Percentiles rank a stretch among this genome's conserved stretches.
phyloP scores from a whole-genome alignment of 108 stramenopile species.

The Thalassiosira profunda region DNA sequence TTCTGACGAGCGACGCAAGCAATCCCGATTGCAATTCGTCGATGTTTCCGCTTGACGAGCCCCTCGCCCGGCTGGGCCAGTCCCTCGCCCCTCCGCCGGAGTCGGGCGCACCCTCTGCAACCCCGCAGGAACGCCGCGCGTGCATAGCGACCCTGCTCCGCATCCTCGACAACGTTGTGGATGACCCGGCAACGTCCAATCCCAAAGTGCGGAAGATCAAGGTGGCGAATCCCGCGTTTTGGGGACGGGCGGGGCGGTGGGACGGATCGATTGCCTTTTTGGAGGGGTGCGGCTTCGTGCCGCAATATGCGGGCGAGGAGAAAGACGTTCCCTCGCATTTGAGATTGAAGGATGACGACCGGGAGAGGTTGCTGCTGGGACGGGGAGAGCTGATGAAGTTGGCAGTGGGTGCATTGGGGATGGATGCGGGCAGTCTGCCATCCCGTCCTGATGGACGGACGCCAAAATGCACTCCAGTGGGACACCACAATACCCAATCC shows the following conservation, averaged over 20 bases:
- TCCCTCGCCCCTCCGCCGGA: too few relatives aligned
- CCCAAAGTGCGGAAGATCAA: slow-evolving; percentile 49
- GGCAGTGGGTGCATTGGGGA: slow-evolving; percentile 14
- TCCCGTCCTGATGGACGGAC: neutral
- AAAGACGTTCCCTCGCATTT: slow-evolving; percentile 5
- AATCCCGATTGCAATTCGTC: too few relatives aligned
- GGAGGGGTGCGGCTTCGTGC: slow-evolving; percentile 36
- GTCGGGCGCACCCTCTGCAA: too few relatives aligned
- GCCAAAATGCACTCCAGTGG: neutral
- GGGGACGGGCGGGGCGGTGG: slow-evolving; percentile 30
- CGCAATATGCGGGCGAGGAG: neutral
- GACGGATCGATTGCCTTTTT: slow-evolving; percentile 49
- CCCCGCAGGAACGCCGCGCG: too few relatives aligned
- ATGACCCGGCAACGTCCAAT: slow-evolving; percentile 24
- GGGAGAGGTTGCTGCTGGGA: slow-evolving; percentile 11
- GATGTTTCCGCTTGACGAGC: too few relatives aligned
- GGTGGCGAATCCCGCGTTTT: slow-evolving; percentile 39
- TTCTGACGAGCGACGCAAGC: too few relatives aligned
- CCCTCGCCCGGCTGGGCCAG: too few relatives aligned
- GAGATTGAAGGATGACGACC: slow-evolving; percentile 17
- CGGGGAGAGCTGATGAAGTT: slow-evolving; percentile 29
- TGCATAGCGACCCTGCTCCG: slow-evolving; percentile 50
- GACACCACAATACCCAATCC: too few relatives aligned
- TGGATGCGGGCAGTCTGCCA: neutral
- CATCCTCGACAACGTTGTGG: slow-evolving; percentile 52